Base-by-base conservation (phyloP, 1,284 basidiomycete species). In the Fomitopsis palustris region DNA sequence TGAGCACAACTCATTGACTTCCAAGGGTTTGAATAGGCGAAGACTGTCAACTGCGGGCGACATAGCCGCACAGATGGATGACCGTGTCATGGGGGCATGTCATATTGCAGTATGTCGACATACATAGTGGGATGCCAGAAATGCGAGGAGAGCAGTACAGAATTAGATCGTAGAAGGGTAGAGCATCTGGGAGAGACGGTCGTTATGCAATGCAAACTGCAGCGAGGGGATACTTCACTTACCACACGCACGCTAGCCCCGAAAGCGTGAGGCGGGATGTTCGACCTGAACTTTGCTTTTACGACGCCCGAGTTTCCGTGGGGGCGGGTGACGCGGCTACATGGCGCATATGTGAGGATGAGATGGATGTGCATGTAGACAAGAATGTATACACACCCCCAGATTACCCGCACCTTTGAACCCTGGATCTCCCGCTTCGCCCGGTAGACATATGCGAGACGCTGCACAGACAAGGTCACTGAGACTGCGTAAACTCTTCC, bases 401-500 rank as follows among this genome's bases (percentile, higher is more conserved):
- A 98, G 82, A 98, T 96, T 66, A 98, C 94, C 69, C 95, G 92
- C 74, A 97, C 83, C 78, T 95, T 95, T 70, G 92, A 92, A 64
- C 95, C 95, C 76, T 90, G 88, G 66, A 96, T 86, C 78, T 94
- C 92, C 74, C 87, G 85, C 84, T 96, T 95, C 64, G 94, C 95
- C 77, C 90, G 90, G 88, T 99, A 99, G 70, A 99, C 95, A 80
- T 92, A 99, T 64, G 96, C 97, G 67, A 99, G 85, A 70, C 96
- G 93, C 95, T 97, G 70, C 42, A 41, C 31, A 55, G 17, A 41
- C 55, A 60, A 29, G 47, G 54, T 37, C 14, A 12, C 16, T 21
- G 25, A 53, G 37, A 4, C 31, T n/a, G 41, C 1, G 14, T 21
- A 17, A 16, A 19, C 4, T 21, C 54, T 8, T 29, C 47, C 9